Conservation (phyloP, 2,329 filamentous ascomycete genomes). For the Beauveria bassiana region DNA sequence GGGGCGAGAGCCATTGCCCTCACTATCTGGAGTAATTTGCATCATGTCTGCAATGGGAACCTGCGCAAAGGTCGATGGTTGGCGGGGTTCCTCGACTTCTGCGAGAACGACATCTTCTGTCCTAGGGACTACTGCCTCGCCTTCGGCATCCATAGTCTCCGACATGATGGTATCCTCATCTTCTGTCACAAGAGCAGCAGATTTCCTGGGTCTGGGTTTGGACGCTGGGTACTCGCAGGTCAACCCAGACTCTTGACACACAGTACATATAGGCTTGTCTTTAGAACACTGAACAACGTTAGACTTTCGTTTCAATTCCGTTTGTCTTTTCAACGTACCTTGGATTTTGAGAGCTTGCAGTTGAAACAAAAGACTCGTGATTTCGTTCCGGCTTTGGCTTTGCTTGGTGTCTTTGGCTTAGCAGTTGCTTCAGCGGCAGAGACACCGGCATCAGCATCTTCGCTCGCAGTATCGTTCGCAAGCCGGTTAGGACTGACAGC, state of each 20-base stretch:
- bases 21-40: constrained; percentile 1
- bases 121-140: constrained; percentile 11
- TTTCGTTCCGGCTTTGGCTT: constrained; percentile 19
- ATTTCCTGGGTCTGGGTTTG: constrained; percentile 20
- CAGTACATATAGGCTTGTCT: constrained; percentile 31
- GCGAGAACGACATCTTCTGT: background rate
- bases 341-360: constrained; percentile 26
- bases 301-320: constrained; percentile 6
- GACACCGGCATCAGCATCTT: background rate
- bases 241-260: constrained; percentile 25
- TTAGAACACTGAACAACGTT: constrained; percentile 30
- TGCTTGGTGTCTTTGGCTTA: background rate
- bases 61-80: background rate
- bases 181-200: constrained; percentile 14
- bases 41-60: constrained; percentile 1
- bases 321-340: constrained; percentile 23
- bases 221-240: constrained; percentile 33
- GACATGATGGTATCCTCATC: constrained; percentile 14
- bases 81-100: background rate
- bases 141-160: constrained; percentile 9
- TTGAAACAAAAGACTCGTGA: constrained; percentile 28
- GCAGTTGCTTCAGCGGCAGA: background rate
- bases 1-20: constrained; percentile 1
- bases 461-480: background rate
- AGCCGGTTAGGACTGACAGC: background rate